Conservation (phyloP, 2,329 filamentous ascomycete genomes). For the Fusarium cyanostomum region DNA sequence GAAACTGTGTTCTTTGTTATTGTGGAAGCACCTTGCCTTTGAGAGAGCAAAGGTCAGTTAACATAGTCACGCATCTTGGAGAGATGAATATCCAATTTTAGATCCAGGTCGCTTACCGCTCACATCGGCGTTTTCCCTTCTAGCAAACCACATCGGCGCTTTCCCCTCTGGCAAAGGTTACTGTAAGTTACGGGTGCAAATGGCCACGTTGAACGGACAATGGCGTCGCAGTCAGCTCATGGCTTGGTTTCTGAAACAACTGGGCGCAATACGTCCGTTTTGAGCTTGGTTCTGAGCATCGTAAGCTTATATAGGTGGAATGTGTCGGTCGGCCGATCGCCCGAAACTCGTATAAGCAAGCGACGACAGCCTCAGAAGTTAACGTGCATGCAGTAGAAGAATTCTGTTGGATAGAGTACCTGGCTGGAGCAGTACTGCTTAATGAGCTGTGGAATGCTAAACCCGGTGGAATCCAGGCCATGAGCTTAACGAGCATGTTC, state of each 20-base stretch:
- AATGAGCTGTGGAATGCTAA: too few species aligned
- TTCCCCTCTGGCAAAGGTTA: too few species aligned
- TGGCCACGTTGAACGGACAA: not conserved
- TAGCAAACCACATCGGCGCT: too few species aligned
- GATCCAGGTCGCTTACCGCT: not conserved
- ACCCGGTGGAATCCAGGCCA: too few species aligned
- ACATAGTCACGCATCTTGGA: not conserved
- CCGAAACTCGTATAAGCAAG: not conserved
- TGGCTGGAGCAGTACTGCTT: too few species aligned
- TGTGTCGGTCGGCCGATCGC: slow-evolving; percentile 11
- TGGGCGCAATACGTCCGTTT: not conserved
- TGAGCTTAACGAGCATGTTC: too few species aligned
- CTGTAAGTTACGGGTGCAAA: too few species aligned
- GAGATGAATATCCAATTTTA: slow-evolving; percentile 7
- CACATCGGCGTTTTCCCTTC: not conserved
- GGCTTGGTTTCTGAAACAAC: not conserved
- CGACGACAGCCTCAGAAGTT: too few species aligned
- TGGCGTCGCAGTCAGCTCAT: not conserved
- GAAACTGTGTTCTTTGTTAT: too few species aligned
- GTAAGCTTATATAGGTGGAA: not conserved
- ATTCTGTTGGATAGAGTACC: too few species aligned
- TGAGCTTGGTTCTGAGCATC: not conserved
- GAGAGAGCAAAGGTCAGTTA: too few species aligned
- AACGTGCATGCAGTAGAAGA: not conserved
- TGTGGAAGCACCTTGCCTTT: too few species aligned